phyloP scores from a whole-genome alignment of 148 eudicot species.

The Dianthus caryophyllus region DNA sequence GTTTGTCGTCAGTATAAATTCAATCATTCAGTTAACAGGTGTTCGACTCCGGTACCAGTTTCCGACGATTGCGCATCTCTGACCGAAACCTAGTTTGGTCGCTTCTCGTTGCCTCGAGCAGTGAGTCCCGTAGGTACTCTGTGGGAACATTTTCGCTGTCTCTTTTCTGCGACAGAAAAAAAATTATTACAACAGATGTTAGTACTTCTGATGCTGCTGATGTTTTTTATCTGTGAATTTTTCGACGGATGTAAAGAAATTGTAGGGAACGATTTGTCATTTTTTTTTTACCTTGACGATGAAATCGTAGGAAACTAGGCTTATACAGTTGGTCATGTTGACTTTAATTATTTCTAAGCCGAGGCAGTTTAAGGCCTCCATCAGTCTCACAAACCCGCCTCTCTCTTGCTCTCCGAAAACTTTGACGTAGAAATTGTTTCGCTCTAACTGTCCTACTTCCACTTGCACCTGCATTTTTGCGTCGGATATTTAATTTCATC shows the following conservation, averaged over 20 bases:
- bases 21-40: too few species aligned
- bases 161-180: slow-evolving; percentile 42
- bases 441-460: slow-evolving; percentile 69
- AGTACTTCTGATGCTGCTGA: not conserved
- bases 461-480: slow-evolving; percentile 74
- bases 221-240: too few species aligned
- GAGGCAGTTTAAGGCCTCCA: slow-evolving; percentile 68
- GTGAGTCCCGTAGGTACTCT: slow-evolving; percentile 69
- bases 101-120: slow-evolving; percentile 68
- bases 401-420: slow-evolving; percentile 81
- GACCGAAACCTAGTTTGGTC: slow-evolving; percentile 49
- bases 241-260: not conserved
- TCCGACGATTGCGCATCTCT: slow-evolving; percentile 32
- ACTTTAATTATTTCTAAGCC: slow-evolving; percentile 76
- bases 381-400: slow-evolving; percentile 78
- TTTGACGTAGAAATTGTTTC: slow-evolving; percentile 81
- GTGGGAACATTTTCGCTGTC: slow-evolving; percentile 70
- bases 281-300: slow-evolving; percentile 91
- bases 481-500: not conserved
- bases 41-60: slow-evolving; percentile 26
- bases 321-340: slow-evolving; percentile 64
- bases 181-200: not conserved
- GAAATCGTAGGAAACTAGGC: slow-evolving; percentile 73
- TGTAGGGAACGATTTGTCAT: not conserved
- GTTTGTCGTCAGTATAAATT: too few species aligned